These are phyloP conservation scores for Boletellus deceptivus DNA, from an alignment of 1,284 basidiomycete genomes.

Conservation along the genomic window DNA sequence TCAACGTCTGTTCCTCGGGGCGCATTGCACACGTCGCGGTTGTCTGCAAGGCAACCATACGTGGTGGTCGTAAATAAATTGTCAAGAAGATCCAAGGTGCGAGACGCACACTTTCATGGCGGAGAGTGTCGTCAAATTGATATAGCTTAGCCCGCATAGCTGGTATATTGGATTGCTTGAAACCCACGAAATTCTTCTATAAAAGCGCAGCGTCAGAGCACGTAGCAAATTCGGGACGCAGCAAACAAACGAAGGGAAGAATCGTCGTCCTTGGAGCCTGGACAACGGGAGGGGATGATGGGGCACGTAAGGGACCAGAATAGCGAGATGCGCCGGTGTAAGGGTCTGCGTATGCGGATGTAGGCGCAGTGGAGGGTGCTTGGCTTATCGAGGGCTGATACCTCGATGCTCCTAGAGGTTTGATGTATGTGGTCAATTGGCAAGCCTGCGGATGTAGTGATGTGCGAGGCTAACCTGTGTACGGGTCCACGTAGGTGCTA, in stretches of 20 bases:
- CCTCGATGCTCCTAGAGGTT: slow-evolving; percentile 33
- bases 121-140: slow-evolving; percentile 76
- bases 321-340: slow-evolving; percentile 42
- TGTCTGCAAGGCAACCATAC: slow-evolving; percentile 42
- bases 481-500: slow-evolving; percentile 82
- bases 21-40: slow-evolving; percentile 69
- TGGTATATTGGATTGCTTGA: slow-evolving; percentile 86
- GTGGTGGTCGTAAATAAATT: slow-evolving; percentile 1
- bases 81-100: background rate
- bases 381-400: slow-evolving; percentile 21
- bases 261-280: slow-evolving; percentile 39
- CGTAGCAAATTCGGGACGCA: background rate
- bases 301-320: slow-evolving; percentile 27
- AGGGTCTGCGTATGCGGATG: slow-evolving; percentile 39
- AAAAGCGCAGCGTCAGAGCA: slow-evolving; percentile 3
- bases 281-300: slow-evolving; percentile 17
- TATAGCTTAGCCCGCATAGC: slow-evolving; percentile 84
- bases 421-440: background rate
- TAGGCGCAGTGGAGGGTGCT: slow-evolving; percentile 12
- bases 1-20: slow-evolving; percentile 57
- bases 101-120: slow-evolving; percentile 59
- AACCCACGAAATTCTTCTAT: slow-evolving; percentile 63
- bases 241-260: slow-evolving; percentile 57
- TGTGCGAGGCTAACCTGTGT: slow-evolving; percentile 61
- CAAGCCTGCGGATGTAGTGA: slow-evolving; percentile 19